Evolutionary conservation across 1,284 basidiomycete genomes (phyloP).

Genomic region (Ceratorhiza oryzae-sativae): DNA sequence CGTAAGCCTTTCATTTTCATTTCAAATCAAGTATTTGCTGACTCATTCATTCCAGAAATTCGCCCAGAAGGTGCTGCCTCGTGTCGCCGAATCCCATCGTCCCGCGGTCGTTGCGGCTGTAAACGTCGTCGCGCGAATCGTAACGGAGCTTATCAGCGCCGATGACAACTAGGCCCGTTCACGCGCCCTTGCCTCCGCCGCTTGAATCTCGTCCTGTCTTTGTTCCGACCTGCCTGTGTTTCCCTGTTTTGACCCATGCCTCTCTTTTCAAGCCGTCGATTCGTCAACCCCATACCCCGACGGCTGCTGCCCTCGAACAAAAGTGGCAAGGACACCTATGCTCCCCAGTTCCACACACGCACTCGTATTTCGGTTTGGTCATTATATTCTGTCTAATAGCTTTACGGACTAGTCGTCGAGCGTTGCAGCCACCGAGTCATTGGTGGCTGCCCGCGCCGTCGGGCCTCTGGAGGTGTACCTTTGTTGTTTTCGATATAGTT

Average conservation of each 20-base stretch:
- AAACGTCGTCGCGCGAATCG: conserved; percentile 36
- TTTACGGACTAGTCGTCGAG: background rate
- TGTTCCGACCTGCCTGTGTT: conserved; percentile 1
- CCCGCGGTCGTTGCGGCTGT: conserved; percentile 34
- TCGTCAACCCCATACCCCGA: conserved; percentile 6
- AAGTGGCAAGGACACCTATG: conserved; percentile 33
- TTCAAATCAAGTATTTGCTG: conserved; percentile 10
- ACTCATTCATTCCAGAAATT: conserved; percentile 34
- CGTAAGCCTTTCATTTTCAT: conserved; percentile 37
- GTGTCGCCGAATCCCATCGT: conserved; percentile 27
- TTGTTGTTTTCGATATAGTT: conserved; percentile 11
- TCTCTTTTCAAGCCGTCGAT: conserved; percentile 23
- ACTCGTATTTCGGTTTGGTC: conserved; percentile 17
- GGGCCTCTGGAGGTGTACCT: background rate
- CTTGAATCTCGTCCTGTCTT: conserved; percentile 6
- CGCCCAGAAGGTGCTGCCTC: conserved; percentile 30
- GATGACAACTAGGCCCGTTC: conserved; percentile 22
- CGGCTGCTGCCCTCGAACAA: conserved; percentile 30
- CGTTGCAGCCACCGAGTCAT: background rate
- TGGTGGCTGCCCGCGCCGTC: background rate
- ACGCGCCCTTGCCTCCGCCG: background rate
- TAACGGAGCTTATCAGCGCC: conserved; percentile 35
- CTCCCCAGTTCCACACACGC: conserved; percentile 31
- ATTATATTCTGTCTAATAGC: conserved; percentile 24
- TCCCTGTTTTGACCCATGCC: conserved; percentile 8